Base-by-base conservation (phyloP, 768 basidiomycete species). In the Cystofilobasidium capitatum region DNA sequence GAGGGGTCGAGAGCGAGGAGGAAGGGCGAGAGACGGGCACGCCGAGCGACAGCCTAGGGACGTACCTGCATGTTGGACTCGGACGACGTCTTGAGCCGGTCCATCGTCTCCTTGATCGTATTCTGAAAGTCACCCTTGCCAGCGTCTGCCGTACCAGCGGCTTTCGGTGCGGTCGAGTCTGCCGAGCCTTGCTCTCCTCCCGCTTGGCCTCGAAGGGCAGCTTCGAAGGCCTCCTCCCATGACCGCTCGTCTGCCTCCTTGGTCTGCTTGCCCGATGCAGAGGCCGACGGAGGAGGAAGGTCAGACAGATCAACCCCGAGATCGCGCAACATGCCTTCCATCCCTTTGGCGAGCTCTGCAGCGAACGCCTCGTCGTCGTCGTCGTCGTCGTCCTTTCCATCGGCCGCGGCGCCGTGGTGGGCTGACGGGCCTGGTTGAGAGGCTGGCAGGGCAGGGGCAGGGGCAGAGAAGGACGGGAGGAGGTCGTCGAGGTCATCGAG, bases 161-260 rank as follows among this genome's bases (percentile, higher is more conserved):
- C 37, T 17, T 26, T 29, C 24, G 58, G 2, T 36, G 58, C 33
- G 22, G 69, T 20, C 20, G 67, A 17, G 71, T 71, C 54, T 17
- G 37, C 37, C 12, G 20, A 17, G 45, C 14, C 64, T 49, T 22
- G 37, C 40, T 22, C 40, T 26, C 35, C 22, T 31, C 37, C 14
- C 33, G 16, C n/a, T 67, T 49, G 31, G 13, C 67, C 14, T 79
- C 82, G 71, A 82, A 87, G 82, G 4, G 79, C 83, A 69, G 87
- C 84, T 47, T 84, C 76, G 16, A 89, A 76, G 83, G 88, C 84
- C 3, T 82, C 81, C 75, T 88, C 87, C 87, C 85, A 89, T 35
- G 85, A 83, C 8, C 82, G 82, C 65, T 39, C 58, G 29, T 14
- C 36, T 58, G 37, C 24, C 57, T 33, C 55, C 42, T 64, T 40